A percentile compares a stretch with the other conserved stretches of the same genome.
phyloP scores from a whole-genome alignment of 768 basidiomycete genomes.

The Calocybe cyanea region DNA sequence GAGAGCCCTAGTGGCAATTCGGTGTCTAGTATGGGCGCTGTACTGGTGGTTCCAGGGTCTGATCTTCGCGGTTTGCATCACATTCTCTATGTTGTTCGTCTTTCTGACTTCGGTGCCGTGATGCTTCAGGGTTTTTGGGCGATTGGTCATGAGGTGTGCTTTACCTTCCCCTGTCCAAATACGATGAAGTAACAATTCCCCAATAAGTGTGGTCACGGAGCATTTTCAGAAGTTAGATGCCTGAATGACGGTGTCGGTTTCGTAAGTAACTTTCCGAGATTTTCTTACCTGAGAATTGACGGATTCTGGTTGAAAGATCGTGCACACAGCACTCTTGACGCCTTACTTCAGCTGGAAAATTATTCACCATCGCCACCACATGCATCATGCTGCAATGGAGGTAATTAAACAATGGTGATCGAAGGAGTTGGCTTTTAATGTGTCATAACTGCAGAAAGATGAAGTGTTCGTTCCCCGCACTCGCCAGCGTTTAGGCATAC shows the following conservation, averaged over 20 bases:
- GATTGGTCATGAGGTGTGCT: constrained; percentile 49
- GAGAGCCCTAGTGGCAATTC: not conserved
- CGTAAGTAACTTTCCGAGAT: constrained; percentile 27
- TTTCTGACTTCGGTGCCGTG: too few species aligned
- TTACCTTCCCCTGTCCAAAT: not conserved
- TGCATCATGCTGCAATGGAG: constrained; percentile 46
- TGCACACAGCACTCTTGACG: constrained; percentile 46
- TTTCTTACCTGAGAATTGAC: constrained; percentile 4
- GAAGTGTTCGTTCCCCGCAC: constrained; percentile 63
- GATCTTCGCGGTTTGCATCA: constrained; percentile 33
- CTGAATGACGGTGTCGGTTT: constrained; percentile 51
- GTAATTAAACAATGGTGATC: too few species aligned
- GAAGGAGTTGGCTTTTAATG: too few species aligned
- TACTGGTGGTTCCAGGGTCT: constrained; percentile 61
- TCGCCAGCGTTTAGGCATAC: constrained; percentile 44
- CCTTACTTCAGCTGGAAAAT: constrained; percentile 54
- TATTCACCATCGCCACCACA: constrained; percentile 50
- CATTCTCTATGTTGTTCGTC: too few species aligned
- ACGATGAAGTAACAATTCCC: not conserved
- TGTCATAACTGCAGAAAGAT: constrained; percentile 29
- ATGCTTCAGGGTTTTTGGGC: constrained; percentile 43
- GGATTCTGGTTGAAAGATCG: constrained; percentile 24
- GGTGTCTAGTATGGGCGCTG: constrained; percentile 14
- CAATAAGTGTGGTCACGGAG: constrained; percentile 50
- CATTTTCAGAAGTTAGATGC: constrained; percentile 45